Conservation (phyloP, 192 early-diverging fungal species). For the Coemansia sp. region DNA sequence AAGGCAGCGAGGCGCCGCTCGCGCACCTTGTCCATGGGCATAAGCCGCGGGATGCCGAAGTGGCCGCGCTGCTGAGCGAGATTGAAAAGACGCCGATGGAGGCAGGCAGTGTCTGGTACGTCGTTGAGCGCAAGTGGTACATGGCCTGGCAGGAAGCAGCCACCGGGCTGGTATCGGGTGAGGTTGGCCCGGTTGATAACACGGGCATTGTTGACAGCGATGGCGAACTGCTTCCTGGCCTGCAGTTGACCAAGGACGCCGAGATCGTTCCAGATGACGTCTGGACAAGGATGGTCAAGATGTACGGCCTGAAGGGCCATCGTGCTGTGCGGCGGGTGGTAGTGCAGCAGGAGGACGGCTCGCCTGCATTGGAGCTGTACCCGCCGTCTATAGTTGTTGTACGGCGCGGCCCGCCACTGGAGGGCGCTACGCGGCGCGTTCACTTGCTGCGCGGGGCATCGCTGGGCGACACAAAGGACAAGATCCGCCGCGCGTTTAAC, state of each 20-base stretch:
- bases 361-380: constrained; percentile 17
- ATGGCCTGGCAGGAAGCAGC: constrained; percentile 41
- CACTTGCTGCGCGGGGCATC: constrained; percentile 18
- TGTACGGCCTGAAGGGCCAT: constrained; percentile 32
- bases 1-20: neutral
- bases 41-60: constrained; percentile 4
- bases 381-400: constrained; percentile 16
- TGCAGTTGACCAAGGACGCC: constrained; percentile 24
- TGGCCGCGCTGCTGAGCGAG: constrained; percentile 10
- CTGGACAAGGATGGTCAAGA: constrained; percentile 46
- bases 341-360: neutral
- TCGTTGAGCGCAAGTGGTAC: constrained; percentile 47
- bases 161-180: constrained; percentile 11
- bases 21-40: neutral
- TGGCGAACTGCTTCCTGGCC: constrained; percentile 29
- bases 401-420: neutral
- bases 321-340: constrained; percentile 9
- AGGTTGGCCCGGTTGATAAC: constrained; percentile 50
- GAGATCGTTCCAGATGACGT: constrained; percentile 41
- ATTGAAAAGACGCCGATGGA: constrained; percentile 17
- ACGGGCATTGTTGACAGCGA: constrained; percentile 18
- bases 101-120: constrained; percentile 46
- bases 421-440: constrained; percentile 5
- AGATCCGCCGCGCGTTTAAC: constrained; percentile 5
- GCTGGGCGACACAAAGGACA: constrained; percentile 17